Evolutionary conservation across 2,329 filamentous ascomycete species (phyloP).

Genomic region (Penicillium glabrum): DNA sequence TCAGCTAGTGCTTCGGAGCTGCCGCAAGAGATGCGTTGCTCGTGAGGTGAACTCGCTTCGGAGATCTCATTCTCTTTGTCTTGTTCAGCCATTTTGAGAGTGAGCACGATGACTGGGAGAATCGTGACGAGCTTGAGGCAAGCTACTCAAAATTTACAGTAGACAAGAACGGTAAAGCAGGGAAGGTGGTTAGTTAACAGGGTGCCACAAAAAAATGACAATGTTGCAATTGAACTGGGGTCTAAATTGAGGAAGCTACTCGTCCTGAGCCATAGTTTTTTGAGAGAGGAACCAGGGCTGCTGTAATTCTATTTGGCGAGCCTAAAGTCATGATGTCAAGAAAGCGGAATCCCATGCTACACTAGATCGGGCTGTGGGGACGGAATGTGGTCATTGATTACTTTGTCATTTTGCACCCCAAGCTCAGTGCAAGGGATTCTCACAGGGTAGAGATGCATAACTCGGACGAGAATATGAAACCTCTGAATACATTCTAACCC

Average conservation of each 20-base stretch:
- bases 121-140: background rate
- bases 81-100: slow-evolving; percentile 7
- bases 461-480: too few relatives aligned
- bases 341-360: background rate
- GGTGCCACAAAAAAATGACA: background rate
- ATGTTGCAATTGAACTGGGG: background rate
- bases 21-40: slow-evolving; percentile 8
- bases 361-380: background rate
- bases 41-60: slow-evolving; percentile 13
- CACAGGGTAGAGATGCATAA: too few relatives aligned
- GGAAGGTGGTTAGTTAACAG: background rate
- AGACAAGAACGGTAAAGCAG: background rate
- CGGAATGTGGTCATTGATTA: background rate
- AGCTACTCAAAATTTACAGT: background rate
- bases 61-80: slow-evolving; percentile 6
- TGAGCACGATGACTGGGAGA: background rate
- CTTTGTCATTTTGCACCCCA: background rate
- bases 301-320: slow-evolving; percentile 3
- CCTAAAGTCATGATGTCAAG: slow-evolving; percentile 21
- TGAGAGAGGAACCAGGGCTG: background rate
- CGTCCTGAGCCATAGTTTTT: background rate
- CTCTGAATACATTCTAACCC: background rate
- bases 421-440: background rate
- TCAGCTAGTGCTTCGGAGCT: slow-evolving; percentile 18
- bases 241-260: background rate